Evolutionary conservation across 1,139 yeast species (phyloP), one percentile per base, ranked within the genome.

Genomic region (Candida sp.): DNA sequence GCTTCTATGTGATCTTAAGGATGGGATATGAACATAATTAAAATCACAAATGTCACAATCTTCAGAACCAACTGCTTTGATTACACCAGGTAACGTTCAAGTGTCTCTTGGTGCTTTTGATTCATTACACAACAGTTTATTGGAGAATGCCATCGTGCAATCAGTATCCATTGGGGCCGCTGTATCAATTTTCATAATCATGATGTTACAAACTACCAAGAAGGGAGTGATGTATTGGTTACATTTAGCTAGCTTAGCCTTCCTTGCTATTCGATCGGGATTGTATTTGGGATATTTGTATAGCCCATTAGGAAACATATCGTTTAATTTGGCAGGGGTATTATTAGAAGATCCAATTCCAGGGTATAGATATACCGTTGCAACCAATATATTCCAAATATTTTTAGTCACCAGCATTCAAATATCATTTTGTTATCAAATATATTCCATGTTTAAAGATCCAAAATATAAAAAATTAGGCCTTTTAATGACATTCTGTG

Each of bases 201-300:
- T 77, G 29, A 60, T 79, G 5, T 70, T 81, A 5, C 73, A 68
- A 36, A 75, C 72, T 45, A 43, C 38, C 19, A 79, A 71, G 53
- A 74, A 64, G 35, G 79, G 90, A 0, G 87, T 90, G 4, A 78
- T 89, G 30, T 90, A 87, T 58, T 61, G 82, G 21, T 64, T 88
- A 43, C 89, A 90, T 61, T 82, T 81, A 55, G 43, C 70, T 2
- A 78, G 87, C 19, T 69, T 90, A 43, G 43, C 78, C 2, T 58
- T 80, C 4, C 64, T 83, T 36, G 62, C 84, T 5, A 46, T 87
- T 9, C 85, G 84, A 45, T 78, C 88, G 1, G 70, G 74, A 5
- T 65, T 87, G n/a, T 82, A 73, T 60, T 56, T 84, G 27, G 71
- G 64, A 15, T 81, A 80, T 49, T 60, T 82, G 25, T 56, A 74